phyloP scores from a whole-genome alignment of 305 asterid species.

The Fraxinus albicans region DNA sequence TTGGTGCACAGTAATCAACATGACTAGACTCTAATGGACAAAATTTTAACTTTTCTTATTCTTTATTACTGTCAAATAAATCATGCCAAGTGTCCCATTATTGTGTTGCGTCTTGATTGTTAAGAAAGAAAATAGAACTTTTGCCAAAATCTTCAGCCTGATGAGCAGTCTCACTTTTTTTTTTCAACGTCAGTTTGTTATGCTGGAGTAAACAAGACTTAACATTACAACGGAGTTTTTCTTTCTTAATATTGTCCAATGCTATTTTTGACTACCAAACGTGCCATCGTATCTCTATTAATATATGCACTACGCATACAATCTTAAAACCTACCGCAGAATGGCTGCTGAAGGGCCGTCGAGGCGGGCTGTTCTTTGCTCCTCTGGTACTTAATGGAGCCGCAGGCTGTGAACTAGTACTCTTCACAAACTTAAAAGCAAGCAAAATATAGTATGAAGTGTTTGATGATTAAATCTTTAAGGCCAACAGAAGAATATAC shows the following conservation, averaged over 20 bases:
- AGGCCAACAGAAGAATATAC: not conserved
- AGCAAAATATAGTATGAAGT: not conserved
- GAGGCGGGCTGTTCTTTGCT: conserved; percentile 33
- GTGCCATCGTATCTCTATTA: not conserved
- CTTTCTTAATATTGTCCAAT: not conserved
- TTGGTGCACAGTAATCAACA: not conserved
- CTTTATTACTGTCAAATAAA: not conserved
- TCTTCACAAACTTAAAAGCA: conserved; percentile 29
- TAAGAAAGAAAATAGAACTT: not conserved
- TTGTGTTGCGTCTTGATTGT: not conserved
- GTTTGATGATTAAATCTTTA: not conserved
- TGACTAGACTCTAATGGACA: not conserved
- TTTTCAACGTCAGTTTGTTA: not conserved
- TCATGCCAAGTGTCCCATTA: not conserved
- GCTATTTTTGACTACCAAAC: not conserved
- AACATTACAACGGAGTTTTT: not conserved
- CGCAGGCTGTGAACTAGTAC: conserved; percentile 26
- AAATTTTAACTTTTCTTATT: not conserved
- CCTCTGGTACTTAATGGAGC: conserved; percentile 27
- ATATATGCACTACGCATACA: not conserved
- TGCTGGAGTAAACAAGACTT: not conserved
- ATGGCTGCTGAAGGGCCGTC: conserved; percentile 36
- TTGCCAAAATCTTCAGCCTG: not conserved
- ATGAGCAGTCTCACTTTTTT: not conserved
- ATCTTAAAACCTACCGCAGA: conserved; percentile 39